Evolutionary conservation across 1,284 basidiomycete species (phyloP).

Genomic region (Moesziomyces sp.): DNA sequence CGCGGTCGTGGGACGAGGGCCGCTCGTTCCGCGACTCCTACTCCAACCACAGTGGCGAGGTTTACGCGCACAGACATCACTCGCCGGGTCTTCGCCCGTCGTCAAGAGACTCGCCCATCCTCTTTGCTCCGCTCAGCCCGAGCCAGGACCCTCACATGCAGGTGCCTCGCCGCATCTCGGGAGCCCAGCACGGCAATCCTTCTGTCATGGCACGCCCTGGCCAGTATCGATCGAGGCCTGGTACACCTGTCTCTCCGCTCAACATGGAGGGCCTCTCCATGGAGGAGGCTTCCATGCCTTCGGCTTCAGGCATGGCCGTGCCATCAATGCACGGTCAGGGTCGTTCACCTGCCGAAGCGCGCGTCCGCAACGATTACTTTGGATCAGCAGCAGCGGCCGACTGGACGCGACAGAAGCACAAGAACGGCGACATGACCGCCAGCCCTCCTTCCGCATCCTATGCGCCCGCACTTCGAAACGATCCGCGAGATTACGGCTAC

Average conservation of each 20-base stretch:
- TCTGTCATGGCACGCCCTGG: conserved; percentile 13
- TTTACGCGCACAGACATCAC: conserved; percentile 1
- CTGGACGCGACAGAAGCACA: conserved; percentile 14
- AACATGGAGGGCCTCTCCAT: conserved; percentile 49
- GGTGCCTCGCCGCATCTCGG: conserved; percentile 2
- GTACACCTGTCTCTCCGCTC: conserved; percentile 50
- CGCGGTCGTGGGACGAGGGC: conserved; percentile 35
- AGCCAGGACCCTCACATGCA: conserved; percentile 19
- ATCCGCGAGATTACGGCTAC: conserved; percentile 18
- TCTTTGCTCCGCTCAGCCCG: conserved; percentile 48
- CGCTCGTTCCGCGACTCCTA: conserved; percentile 11
- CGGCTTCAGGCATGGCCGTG: conserved; percentile 36
- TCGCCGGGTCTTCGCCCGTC: conserved; percentile 18
- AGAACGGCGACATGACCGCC: conserved; percentile 8
- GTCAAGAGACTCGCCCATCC: conserved; percentile 38
- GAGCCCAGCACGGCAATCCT: conserved; percentile 7
- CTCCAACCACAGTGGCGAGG: conserved; percentile 10
- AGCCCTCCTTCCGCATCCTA: conserved; percentile 15
- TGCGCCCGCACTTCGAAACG: conserved; percentile 5
- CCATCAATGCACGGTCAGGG: conserved; percentile 15
- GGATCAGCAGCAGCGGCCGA: conserved; percentile 17
- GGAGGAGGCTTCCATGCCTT: conserved; percentile 34
- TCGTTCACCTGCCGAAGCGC: conserved; percentile 25
- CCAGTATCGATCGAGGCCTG: conserved; percentile 32
- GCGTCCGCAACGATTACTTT: conserved; percentile 41